A percentile compares a stretch with the other conserved stretches of the same genome.
Conservation (phyloP, 192 early-diverging fungal species). For the Backusella circina region DNA sequence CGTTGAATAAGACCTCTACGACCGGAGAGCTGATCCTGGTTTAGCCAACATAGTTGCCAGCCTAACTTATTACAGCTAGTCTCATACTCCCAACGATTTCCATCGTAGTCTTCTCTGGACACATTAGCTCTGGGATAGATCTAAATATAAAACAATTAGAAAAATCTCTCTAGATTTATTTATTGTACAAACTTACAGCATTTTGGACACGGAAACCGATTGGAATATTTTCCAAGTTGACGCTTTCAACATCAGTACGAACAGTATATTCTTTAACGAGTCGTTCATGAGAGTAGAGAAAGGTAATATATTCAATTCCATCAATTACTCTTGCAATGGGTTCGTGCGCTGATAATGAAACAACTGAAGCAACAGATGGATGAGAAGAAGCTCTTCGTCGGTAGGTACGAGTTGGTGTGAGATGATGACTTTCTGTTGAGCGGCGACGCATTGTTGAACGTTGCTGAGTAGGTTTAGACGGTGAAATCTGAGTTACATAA, state of each 20-base stretch:
- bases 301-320: constrained; percentile 30
- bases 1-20: constrained; percentile 74
- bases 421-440: neutral
- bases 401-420: neutral
- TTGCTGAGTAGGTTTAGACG: neutral
- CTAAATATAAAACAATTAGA: constrained; percentile 11
- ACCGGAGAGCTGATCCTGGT: constrained; percentile 52
- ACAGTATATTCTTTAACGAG: constrained; percentile 30
- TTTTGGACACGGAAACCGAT: constrained; percentile 15
- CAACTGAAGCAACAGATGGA: constrained; percentile 28
- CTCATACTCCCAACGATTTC: constrained; percentile 81
- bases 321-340: constrained; percentile 21
- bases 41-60: constrained; percentile 70
- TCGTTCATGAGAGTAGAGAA: constrained; percentile 30
- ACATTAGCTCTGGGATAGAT: constrained; percentile 71
- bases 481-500: neutral
- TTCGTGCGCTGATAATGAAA: constrained; percentile 31
- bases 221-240: constrained; percentile 7
- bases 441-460: constrained; percentile 4
- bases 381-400: neutral
- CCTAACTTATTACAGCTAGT: constrained; percentile 69
- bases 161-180: neutral
- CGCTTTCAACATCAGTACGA: constrained; percentile 25
- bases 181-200: constrained; percentile 19
- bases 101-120: constrained; percentile 43